Evolutionary conservation across 2,329 filamentous ascomycete species (phyloP).

Genomic region (Fusarium decemcellulare): DNA sequence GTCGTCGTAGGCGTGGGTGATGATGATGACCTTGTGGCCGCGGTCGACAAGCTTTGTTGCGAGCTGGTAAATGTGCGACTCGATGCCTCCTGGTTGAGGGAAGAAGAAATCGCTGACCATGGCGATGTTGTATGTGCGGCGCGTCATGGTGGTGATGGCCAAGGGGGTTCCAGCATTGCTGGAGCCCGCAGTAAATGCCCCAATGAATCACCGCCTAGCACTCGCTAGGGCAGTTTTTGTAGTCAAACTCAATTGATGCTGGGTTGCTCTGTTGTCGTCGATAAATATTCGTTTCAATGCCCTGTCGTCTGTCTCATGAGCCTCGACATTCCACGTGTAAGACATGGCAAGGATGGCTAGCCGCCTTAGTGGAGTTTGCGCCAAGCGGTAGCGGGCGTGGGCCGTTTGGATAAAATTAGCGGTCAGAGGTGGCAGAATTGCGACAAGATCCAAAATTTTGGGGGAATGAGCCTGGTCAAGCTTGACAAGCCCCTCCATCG

Average conservation of each 20-base stretch:
- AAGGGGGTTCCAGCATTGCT: conserved; percentile 34
- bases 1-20: conserved; percentile 94
- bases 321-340: conserved; percentile 38
- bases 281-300: conserved; percentile 14
- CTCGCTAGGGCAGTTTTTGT: conserved; percentile 7
- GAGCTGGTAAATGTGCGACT: conserved; percentile 98
- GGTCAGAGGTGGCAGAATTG: conserved; percentile 55
- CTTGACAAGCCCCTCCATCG: conserved; percentile 29
- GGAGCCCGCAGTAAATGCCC: neutral
- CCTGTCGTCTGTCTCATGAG: too few relatives aligned
- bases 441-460: conserved; percentile 58
- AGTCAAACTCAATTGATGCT: neutral
- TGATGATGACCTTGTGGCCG: conserved; percentile 97
- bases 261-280: neutral
- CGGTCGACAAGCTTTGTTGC: conserved; percentile 97
- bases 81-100: conserved; percentile 94
- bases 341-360: conserved; percentile 20
- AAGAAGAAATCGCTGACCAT: conserved; percentile 99
- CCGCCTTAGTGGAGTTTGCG: conserved; percentile 33
- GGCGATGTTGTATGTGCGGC: conserved; percentile 76
- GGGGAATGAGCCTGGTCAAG: conserved; percentile 20
- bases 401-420: conserved; percentile 49
- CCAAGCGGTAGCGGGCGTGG: conserved; percentile 17
- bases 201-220: conserved; percentile 4
- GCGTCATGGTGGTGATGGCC: conserved; percentile 60